Base-by-base conservation (phyloP, 2,329 filamentous ascomycete genomes). In the Lachnellula willkommii region DNA sequence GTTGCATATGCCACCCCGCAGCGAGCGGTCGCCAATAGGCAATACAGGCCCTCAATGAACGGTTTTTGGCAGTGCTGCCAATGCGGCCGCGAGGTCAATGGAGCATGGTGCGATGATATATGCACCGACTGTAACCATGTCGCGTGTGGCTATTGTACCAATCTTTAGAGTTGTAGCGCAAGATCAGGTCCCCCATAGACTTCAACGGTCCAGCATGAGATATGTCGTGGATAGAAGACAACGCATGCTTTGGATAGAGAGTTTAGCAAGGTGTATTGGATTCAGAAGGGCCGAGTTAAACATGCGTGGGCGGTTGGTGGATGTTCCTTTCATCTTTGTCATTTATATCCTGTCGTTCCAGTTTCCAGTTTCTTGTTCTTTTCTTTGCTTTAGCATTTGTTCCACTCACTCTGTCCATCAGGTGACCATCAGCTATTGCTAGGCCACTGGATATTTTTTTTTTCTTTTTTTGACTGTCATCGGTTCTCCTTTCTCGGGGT, bases 51-150 rank as follows among this genome's bases (percentile, higher is more conserved):
- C 28, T 5, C 8, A n/a, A 54, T 50, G 20, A 5, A 3, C 4
- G 53, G 52, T 17, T 64, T 54, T 52, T 63, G 60, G 58, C 24
- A 12, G n/a, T 63, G 60, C 39, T 58, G 58, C 51, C 14, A 50
- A 1, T 57, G 55, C 47, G 6, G 15, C 35, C 52, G 57, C 5
- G 54, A 55, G 24, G 53, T 60, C 15, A 51, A 61, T 26, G 14
- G 36, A n/a, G 26, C n/a, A 6, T 2, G 15, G 3, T 54, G 35
- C 20, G 55, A 51, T 4, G 1, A 45, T 6, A n/a, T 15, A 5
- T 60, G 53, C 43, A 53, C 55, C 20, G 53, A 47, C 17, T 58
- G 53, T 36, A 3, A 2, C 0, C 58, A 58, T 20, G 6, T 6
- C 1, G 37, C 53, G 37, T 56, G 50, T 17, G 7, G 1, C n/a